Evolutionary conservation across 1,284 basidiomycete genomes (phyloP).

Genomic region (Rhodotorula sp.): DNA sequence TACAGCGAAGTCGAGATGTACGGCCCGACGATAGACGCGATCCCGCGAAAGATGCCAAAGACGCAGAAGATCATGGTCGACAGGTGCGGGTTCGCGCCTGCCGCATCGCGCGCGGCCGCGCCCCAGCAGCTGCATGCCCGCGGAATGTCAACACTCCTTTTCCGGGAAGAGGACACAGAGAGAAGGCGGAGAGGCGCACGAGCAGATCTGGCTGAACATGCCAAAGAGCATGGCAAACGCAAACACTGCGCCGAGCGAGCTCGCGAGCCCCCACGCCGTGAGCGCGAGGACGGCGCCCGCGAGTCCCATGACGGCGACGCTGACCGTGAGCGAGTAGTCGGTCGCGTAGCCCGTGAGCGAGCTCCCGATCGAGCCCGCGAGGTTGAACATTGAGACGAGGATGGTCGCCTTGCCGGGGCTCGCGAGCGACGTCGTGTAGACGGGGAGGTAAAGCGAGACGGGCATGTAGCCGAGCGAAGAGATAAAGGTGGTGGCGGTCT

Average conservation of each 20-base stretch:
- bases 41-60: slow-evolving; percentile 27
- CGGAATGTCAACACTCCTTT: no score
- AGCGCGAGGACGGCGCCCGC: slow-evolving; percentile 13
- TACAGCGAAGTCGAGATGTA: slow-evolving; percentile 25
- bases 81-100: slow-evolving; percentile 27
- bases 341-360: slow-evolving; percentile 13
- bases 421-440: slow-evolving; percentile 23
- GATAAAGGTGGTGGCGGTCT: slow-evolving; percentile 24
- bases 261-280: slow-evolving; percentile 24
- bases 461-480: slow-evolving; percentile 34
- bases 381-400: slow-evolving; percentile 15
- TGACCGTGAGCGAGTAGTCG: slow-evolving; percentile 14
- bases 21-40: slow-evolving; percentile 25
- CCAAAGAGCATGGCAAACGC: slow-evolving; percentile 30
- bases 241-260: slow-evolving; percentile 18
- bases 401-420: slow-evolving; percentile 6
- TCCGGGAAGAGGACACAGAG: no score
- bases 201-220: slow-evolving; percentile 15
- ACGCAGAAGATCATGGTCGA: slow-evolving; percentile 26
- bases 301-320: slow-evolving; percentile 12
- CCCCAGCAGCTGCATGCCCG: slow-evolving; percentile 16
- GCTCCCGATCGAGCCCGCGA: slow-evolving; percentile 15
- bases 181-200: no score
- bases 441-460: slow-evolving; percentile 23
- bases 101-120: slow-evolving; percentile 20